Conservation (phyloP, 1,284 basidiomycete genomes). For the Irpex sp. region DNA sequence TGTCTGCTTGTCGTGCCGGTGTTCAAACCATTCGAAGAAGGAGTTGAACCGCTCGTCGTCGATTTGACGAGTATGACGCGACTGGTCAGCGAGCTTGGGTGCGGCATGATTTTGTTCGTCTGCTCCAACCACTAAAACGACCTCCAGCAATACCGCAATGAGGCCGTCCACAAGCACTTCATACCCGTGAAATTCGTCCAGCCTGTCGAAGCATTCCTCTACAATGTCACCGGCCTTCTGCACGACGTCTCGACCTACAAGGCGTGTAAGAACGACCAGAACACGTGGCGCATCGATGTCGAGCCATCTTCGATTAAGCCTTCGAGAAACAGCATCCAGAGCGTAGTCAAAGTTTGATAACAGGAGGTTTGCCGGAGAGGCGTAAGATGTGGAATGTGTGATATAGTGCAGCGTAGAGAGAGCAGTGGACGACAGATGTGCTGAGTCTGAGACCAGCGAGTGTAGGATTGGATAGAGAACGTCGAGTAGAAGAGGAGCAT, state of each 20-base stretch:
- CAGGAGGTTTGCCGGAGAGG: constrained; percentile 79
- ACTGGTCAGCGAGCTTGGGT: background rate
- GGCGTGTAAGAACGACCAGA: constrained; percentile 74
- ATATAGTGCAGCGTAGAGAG: constrained; percentile 68
- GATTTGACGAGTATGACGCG: constrained; percentile 8
- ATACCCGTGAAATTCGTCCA: constrained; percentile 94
- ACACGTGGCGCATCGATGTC: constrained; percentile 81
- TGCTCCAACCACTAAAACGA: constrained; percentile 66
- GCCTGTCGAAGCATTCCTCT: constrained; percentile 91
- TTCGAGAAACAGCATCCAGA: constrained; percentile 81
- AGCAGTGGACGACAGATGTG: constrained; percentile 68
- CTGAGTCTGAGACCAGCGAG: constrained; percentile 68
- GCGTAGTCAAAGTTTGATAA: constrained; percentile 94
- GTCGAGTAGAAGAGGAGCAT: constrained; percentile 73
- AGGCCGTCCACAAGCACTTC: constrained; percentile 80
- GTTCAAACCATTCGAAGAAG: constrained; percentile 64
- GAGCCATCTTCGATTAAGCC: constrained; percentile 72
- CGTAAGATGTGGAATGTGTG: constrained; percentile 72
- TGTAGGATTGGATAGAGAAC: constrained; percentile 83
- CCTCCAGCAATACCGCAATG: constrained; percentile 80
- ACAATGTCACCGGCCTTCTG: constrained; percentile 87
- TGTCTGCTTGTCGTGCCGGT: constrained; percentile 36
- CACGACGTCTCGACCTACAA: constrained; percentile 83
- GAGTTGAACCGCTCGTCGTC: constrained; percentile 34
- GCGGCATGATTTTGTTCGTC: constrained; percentile 34